Percentiles rank a stretch among this genome's conserved stretches.
Evolutionary conservation across 2,329 filamentous ascomycete genomes (phyloP).

Genomic region (Dothideomycetidae sp.): DNA sequence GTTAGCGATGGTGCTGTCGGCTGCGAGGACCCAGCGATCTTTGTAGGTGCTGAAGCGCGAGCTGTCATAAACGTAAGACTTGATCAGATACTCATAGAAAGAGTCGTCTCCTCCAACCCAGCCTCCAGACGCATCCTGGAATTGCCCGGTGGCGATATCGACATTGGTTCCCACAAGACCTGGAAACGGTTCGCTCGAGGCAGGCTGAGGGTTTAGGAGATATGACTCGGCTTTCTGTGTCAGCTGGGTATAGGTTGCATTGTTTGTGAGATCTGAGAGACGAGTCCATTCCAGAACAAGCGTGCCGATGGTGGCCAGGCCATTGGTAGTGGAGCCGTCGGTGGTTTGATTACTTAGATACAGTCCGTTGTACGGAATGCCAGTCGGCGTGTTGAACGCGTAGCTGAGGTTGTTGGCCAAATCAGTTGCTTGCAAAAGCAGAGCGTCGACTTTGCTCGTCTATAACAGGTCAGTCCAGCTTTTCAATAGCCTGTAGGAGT

Average conservation of each 20-base stretch:
- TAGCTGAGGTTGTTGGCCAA: constrained; percentile 62
- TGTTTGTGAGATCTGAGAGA: constrained; percentile 59
- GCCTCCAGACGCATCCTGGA: constrained; percentile 52
- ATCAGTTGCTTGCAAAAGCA: constrained; percentile 52
- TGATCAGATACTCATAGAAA: constrained; percentile 83
- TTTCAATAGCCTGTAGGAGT: not conserved
- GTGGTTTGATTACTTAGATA: constrained; percentile 37
- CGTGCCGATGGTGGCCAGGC: constrained; percentile 62
- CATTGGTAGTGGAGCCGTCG: constrained; percentile 45
- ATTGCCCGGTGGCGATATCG: constrained; percentile 49
- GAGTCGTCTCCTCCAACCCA: constrained; percentile 68
- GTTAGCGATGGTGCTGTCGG: constrained; percentile 59
- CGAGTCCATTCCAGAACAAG: constrained; percentile 74
- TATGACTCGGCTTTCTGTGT: constrained; percentile 54
- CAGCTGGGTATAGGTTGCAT: constrained; percentile 51
- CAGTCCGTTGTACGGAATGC: constrained; percentile 59
- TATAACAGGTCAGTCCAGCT: constrained; percentile 12
- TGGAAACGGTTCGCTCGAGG: constrained; percentile 54
- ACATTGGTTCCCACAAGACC: constrained; percentile 60
- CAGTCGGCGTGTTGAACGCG: constrained; percentile 62
- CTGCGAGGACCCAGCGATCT: constrained; percentile 59
- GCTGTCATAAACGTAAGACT: constrained; percentile 75
- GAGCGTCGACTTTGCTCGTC: constrained; percentile 36
- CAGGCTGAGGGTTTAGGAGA: constrained; percentile 49
- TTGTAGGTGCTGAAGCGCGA: constrained; percentile 48